Evolutionary conservation across 139 green algal species (phyloP).

Genomic region (Haematococcus sp.): DNA sequence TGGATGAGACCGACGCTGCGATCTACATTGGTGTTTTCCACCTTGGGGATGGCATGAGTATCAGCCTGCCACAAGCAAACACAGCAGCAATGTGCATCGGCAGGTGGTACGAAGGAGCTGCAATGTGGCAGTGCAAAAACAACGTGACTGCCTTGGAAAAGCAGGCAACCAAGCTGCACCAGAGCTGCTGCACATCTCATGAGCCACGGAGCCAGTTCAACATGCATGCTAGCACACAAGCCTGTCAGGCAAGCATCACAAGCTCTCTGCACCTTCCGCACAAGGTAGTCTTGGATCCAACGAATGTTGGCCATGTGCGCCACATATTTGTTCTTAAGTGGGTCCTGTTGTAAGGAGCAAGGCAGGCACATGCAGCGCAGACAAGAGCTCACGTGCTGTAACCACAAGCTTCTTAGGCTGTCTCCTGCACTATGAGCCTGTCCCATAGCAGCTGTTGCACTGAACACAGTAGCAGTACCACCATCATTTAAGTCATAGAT

Average conservation of each 20-base stretch:
- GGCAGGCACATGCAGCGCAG: background rate
- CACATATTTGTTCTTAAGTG: conserved; percentile 82
- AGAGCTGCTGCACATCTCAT: no score
- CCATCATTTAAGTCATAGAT: no score
- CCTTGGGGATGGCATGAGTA: conserved; percentile 72
- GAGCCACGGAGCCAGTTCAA: no score
- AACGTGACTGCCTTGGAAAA: no score
- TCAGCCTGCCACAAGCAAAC: conserved; percentile 47
- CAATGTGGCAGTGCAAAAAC: no score
- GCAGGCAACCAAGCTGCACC: no score
- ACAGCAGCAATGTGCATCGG: no score
- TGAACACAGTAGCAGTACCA: background rate
- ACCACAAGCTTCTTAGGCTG: background rate
- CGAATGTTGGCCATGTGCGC: conserved; percentile 83
- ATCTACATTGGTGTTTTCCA: conserved; percentile 96
- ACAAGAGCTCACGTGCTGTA: background rate
- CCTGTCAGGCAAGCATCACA: no score
- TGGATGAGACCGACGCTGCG: conserved; percentile 86
- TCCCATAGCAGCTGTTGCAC: background rate
- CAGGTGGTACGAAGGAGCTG: no score
- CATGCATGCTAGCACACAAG: no score
- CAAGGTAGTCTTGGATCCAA: conserved; percentile 82
- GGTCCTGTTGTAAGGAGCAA: conserved; percentile 18
- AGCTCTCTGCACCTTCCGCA: conserved; percentile 26
- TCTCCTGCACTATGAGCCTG: background rate